Conservation (phyloP, 331 rosid genomes). For the Spiraea crenata region DNA sequence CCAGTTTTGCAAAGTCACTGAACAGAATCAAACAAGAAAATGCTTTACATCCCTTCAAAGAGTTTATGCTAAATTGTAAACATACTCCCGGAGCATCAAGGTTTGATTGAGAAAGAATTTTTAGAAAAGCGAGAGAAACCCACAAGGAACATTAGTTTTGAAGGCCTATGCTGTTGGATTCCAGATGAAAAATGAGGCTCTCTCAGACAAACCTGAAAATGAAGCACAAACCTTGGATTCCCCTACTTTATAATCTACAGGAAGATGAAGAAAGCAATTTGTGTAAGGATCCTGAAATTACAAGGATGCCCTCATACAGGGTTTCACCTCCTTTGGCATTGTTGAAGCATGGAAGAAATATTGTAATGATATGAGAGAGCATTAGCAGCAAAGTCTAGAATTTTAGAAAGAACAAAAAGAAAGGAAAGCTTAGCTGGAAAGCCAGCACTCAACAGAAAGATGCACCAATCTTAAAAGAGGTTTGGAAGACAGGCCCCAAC, state of each 20-base stretch:
- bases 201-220: slow-evolving; percentile 5
- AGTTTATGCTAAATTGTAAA: neutral
- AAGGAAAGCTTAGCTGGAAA: slow-evolving; percentile 29
- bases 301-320: slow-evolving; percentile 31
- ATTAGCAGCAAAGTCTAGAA: neutral
- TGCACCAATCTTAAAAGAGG: slow-evolving; percentile 15
- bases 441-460: slow-evolving; percentile 16
- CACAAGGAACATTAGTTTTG: slow-evolving; percentile 19
- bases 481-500: slow-evolving; percentile 12
- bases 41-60: neutral
- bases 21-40: neutral
- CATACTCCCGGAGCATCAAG: neutral
- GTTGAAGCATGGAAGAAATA: slow-evolving; percentile 5
- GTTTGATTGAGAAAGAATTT: neutral
- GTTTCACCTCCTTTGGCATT: slow-evolving; percentile 27
- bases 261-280: neutral
- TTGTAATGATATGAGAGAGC: slow-evolving; percentile 6
- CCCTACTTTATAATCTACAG: slow-evolving; percentile 20
- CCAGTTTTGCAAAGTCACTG: slow-evolving; percentile 6
- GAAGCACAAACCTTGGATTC: slow-evolving; percentile 20
- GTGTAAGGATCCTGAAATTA: slow-evolving; percentile 23
- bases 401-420: slow-evolving; percentile 23
- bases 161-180: neutral
- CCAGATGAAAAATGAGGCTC: slow-evolving; percentile 14
- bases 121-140: slow-evolving; percentile 13